phyloP scores from a whole-genome alignment of 768 basidiomycete species.

The Tubosaeta brunneosetosa region DNA sequence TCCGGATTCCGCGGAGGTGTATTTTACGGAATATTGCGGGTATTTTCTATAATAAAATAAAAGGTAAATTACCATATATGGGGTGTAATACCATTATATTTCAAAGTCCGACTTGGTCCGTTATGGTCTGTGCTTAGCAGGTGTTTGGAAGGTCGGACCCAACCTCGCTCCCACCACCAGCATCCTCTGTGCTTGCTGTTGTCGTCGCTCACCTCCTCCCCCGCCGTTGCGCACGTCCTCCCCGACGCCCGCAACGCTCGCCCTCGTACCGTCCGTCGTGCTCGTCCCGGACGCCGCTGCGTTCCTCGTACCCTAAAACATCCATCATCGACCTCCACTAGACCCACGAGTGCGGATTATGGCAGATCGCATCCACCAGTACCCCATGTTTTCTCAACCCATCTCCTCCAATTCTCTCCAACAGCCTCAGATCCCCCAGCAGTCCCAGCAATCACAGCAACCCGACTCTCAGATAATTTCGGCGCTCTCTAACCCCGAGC shows the following conservation, averaged over 20 bases:
- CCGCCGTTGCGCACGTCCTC: constrained; percentile 45
- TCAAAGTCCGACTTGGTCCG: constrained; percentile 33
- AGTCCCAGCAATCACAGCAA: constrained; percentile 42
- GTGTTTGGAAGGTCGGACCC: constrained; percentile 40
- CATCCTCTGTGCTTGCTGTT: constrained; percentile 34
- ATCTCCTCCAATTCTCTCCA: constrained; percentile 42
- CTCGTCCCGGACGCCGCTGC: constrained; percentile 24
- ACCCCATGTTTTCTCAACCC: constrained; percentile 48
- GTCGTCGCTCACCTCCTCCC: constrained; percentile 34
- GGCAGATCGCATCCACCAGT: constrained; percentile 59
- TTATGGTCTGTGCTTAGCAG: constrained; percentile 37
- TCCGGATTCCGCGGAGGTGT: not conserved
- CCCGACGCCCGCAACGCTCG: constrained; percentile 24
- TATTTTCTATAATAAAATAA: constrained; percentile 9
- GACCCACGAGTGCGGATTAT: constrained; percentile 39
- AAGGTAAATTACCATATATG: constrained; percentile 6
- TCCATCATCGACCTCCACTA: constrained; percentile 25
- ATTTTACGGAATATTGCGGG: not conserved
- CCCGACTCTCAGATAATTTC: constrained; percentile 36
- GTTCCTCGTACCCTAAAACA: constrained; percentile 26
- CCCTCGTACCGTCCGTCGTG: constrained; percentile 20
- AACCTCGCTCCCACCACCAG: constrained; percentile 59
- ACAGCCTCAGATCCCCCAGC: constrained; percentile 40
- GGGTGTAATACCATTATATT: constrained; percentile 18
- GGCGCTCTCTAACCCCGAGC: constrained; percentile 47